These are phyloP conservation scores for Aspergillus japonicus DNA, from an alignment of 2,329 filamentous ascomycete genomes.

Conservation along the genomic window DNA sequence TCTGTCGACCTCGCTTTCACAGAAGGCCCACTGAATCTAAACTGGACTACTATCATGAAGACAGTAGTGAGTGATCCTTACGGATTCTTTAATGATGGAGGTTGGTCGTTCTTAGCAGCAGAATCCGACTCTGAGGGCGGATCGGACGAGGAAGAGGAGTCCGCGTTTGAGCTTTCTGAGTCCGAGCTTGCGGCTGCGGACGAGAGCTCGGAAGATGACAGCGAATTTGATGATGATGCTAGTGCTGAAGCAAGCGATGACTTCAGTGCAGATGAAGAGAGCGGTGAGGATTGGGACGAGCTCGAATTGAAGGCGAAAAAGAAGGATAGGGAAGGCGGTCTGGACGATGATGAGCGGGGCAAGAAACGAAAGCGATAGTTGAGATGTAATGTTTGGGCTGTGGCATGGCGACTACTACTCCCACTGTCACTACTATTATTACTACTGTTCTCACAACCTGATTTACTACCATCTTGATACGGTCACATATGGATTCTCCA, in stretches of 20 bases:
- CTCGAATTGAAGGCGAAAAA: slow-evolving; percentile 78
- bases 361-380: slow-evolving; percentile 72
- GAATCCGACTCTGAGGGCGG: slow-evolving; percentile 83
- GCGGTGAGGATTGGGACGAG: slow-evolving; percentile 92
- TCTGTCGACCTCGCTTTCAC: slow-evolving; percentile 91
- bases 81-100: slow-evolving; percentile 90
- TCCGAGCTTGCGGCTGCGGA: slow-evolving; percentile 72
- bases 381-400: slow-evolving; percentile 8
- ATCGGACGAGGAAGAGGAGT: slow-evolving; percentile 79
- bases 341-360: slow-evolving; percentile 57
- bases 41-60: slow-evolving; percentile 99
- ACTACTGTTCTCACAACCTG: too few species aligned
- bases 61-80: slow-evolving; percentile 93
- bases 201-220: slow-evolving; percentile 82
- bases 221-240: slow-evolving; percentile 90
- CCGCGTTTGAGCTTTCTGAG: slow-evolving; percentile 86
- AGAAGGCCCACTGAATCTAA: slow-evolving; percentile 93
- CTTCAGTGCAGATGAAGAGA: slow-evolving; percentile 63
- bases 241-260: slow-evolving; percentile 70
- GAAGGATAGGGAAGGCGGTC: slow-evolving; percentile 58
- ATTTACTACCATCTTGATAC: too few species aligned
- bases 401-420: background rate
- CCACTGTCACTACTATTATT: too few species aligned
- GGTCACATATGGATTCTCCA: too few species aligned
- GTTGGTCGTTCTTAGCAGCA: slow-evolving; percentile 87